Evolutionary conservation across 2,329 filamentous ascomycete species (phyloP), one percentile per base, ranked within the genome.

Genomic region (Chaetomium sp.): DNA sequence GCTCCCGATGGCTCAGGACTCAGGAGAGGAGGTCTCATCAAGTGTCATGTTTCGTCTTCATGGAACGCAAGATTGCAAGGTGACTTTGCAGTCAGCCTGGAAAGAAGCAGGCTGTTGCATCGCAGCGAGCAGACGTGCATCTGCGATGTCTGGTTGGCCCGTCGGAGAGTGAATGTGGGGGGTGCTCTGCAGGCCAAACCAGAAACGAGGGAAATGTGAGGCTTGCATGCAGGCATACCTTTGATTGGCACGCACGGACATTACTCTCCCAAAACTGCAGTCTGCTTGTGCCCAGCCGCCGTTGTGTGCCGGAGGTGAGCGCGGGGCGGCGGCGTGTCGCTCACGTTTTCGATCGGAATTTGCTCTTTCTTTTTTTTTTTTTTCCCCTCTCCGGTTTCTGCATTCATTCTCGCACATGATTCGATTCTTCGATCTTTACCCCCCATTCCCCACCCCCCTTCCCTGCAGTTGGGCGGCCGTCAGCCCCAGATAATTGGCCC

Each of bases 191-290:
- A 56, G 38, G 38, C 38, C 35, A 55, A 62, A 55, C 51, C 60
- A 50, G 51, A 55, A 55, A 60, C 5, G 33, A 56, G 59, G 42
- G 23, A 60, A 56, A 49, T 49, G 38, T 55, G 59, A 62, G 59
- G 59, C 59, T 62, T 55, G 35, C 59, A 55, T 56, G 35, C 50
- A 62, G 31, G 51, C 38, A 27, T 4, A 2, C 8, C 9, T 54
- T 60, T 60, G 58, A 54, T 60, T 60, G 58, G 58, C 29, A 57
- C 16, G 55, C 55, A 57, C 35, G 23, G 35, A 45, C 55, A 56
- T 57, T 50, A 23, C 7, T 27, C 49, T 10, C 27, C 16, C 9
- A 27, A 38, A n/a, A n/a, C n/a, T n/a, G n/a, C n/a, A n/a, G n/a
- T n/a, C 35, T 13, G 35, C 12, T 38, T 38, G 35, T 38, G 35